These are phyloP conservation scores for Melanomma pulvis-pyrius DNA, from an alignment of 495 filamentous ascomycete species.

Conservation along the genomic window DNA sequence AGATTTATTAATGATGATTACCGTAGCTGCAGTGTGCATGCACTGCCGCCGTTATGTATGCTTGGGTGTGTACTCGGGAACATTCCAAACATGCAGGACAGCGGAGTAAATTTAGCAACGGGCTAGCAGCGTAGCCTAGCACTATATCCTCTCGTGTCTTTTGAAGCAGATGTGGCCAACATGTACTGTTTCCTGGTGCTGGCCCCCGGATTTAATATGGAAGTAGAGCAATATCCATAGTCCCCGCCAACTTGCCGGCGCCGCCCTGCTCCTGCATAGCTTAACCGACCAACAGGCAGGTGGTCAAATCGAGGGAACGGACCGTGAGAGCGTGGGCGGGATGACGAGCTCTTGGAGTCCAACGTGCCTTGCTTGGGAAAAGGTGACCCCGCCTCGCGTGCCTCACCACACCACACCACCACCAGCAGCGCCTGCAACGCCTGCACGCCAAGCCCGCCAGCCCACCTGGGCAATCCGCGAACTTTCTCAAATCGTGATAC, in stretches of 20 bases:
- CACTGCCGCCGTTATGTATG: not conserved
- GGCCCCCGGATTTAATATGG: not conserved
- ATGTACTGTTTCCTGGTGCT: not conserved
- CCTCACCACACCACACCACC: not conserved
- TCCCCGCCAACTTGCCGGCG: not conserved
- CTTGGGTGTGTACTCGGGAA: not conserved
- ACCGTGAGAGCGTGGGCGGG: not conserved
- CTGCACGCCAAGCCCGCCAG: not conserved
- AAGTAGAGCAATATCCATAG: not conserved
- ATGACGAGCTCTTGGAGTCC: not conserved
- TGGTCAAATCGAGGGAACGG: not conserved
- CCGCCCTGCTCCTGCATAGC: not conserved
- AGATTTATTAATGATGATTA: not conserved
- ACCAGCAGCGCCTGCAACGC: not conserved
- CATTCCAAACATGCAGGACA: not conserved
- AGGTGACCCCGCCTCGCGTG: not conserved
- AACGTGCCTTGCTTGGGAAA: not conserved
- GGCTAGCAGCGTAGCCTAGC: not conserved
- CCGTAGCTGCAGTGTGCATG: not conserved
- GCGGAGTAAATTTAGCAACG: not conserved
- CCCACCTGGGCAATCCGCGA: not conserved
- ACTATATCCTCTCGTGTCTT: not conserved
- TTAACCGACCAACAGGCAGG: not conserved
- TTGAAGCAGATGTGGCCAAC: too few relatives aligned
- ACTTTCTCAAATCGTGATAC: conserved; percentile 19